A percentile compares a stretch with the other conserved stretches of the same genome.
Conservation (phyloP, 2,329 filamentous ascomycete genomes). For the Lachnellula willkommii region DNA sequence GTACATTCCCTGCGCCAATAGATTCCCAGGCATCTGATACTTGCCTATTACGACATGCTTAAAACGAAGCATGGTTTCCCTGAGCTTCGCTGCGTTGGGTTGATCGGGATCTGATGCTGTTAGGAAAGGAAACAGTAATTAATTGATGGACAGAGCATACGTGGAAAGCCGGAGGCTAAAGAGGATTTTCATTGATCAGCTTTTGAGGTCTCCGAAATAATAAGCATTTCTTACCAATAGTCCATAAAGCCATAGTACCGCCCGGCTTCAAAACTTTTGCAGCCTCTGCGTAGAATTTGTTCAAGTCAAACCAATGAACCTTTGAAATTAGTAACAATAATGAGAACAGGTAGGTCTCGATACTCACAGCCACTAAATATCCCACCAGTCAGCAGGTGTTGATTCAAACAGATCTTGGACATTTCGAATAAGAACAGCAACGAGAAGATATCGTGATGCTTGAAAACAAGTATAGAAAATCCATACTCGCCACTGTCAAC, state of each 20-base stretch:
- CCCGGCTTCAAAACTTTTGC: slow-evolving; percentile 41
- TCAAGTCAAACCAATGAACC: slow-evolving; percentile 48
- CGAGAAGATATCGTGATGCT: too few species aligned
- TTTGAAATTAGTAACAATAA: slow-evolving; percentile 5
- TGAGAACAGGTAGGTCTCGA: background rate
- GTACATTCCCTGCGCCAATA: slow-evolving; percentile 36
- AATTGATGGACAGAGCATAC: slow-evolving; percentile 5
- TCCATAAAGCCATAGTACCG: slow-evolving; percentile 45
- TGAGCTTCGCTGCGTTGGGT: slow-evolving; percentile 35
- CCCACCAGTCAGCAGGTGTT: background rate
- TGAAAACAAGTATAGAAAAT: background rate
- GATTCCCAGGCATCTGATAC: slow-evolving; percentile 36
- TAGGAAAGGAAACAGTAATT: background rate
- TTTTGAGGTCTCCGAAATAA: background rate
- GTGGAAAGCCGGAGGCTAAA: slow-evolving; percentile 16
- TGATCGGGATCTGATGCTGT: slow-evolving; percentile 29
- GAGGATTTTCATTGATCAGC: background rate
- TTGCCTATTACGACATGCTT: slow-evolving; percentile 34
- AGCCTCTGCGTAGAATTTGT: slow-evolving; percentile 40
- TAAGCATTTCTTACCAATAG: slow-evolving; percentile 21
- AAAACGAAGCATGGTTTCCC: slow-evolving; percentile 34
- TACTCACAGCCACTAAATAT: background rate
- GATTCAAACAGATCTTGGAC: slow-evolving; percentile 12
- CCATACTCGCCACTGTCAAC: slow-evolving; percentile 24
- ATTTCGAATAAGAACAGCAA: background rate